Evolutionary conservation across 306 rosid genomes (phyloP).

Genomic region (Medicago arabica): DNA sequence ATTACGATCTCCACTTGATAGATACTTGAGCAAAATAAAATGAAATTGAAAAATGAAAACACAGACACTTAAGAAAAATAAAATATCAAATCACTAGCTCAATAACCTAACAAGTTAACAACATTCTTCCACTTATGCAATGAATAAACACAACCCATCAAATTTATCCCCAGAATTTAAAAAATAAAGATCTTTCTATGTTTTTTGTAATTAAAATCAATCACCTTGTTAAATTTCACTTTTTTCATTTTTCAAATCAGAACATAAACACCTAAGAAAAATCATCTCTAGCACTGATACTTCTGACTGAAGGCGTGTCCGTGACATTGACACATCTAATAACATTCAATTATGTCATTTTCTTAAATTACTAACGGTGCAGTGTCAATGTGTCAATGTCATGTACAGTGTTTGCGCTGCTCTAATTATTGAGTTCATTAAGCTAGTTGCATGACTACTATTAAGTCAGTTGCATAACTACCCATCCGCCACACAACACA

Average conservation of each 20-base stretch:
- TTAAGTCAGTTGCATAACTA: neutral
- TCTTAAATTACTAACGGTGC: too few relatives aligned
- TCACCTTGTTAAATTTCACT: too few relatives aligned
- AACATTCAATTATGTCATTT: too few relatives aligned
- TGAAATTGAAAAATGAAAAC: neutral
- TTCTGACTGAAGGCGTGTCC: too few relatives aligned
- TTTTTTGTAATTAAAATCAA: neutral
- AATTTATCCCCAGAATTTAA: too few relatives aligned
- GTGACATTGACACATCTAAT: too few relatives aligned
- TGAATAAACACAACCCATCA: too few relatives aligned
- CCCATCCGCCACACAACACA: neutral
- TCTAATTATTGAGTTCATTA: neutral
- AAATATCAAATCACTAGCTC: neutral
- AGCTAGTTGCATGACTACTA: neutral
- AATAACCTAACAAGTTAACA: neutral
- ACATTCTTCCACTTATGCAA: neutral
- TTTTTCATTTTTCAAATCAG: too few relatives aligned
- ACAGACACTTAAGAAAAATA: neutral
- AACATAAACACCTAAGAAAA: neutral
- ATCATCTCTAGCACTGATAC: neutral
- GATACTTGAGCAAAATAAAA: neutral
- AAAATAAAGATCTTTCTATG: too few relatives aligned
- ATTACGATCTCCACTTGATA: too few relatives aligned
- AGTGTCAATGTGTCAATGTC: too few relatives aligned
- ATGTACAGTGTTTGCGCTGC: too few relatives aligned